Conservation (phyloP, 108 stramenopile species). For the Nitzschia inconspicua region DNA sequence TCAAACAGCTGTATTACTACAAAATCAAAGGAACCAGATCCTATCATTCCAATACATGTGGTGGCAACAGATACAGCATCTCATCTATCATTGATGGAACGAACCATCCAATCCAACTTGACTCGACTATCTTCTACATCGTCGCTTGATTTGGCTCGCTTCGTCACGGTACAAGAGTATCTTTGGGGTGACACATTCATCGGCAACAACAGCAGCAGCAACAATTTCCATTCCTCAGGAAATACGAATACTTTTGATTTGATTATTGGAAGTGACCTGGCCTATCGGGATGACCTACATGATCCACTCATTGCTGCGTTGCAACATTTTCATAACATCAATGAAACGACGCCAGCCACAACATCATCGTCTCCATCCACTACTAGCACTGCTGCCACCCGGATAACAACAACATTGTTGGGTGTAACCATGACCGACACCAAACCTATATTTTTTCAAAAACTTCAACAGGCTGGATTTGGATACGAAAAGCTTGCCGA, state of each 20-base stretch:
- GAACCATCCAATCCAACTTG: slow-evolving; percentile 46
- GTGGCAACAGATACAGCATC: slow-evolving; percentile 69
- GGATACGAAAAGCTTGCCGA: slow-evolving; percentile 67
- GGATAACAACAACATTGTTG: slow-evolving; percentile 59
- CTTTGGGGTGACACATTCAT: slow-evolving; percentile 18
- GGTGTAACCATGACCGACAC: slow-evolving; percentile 88
- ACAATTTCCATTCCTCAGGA: background rate
- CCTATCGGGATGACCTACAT: slow-evolving; percentile 74
- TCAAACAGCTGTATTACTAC: background rate
- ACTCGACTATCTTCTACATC: slow-evolving; percentile 20
- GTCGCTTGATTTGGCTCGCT: slow-evolving; percentile 12
- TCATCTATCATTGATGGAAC: slow-evolving; percentile 59
- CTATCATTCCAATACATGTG: slow-evolving; percentile 22
- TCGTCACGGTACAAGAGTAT: slow-evolving; percentile 25
- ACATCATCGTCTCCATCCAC: background rate
- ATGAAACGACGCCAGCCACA: background rate
- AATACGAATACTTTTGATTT: slow-evolving; percentile 58
- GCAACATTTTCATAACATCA: slow-evolving; percentile 10
- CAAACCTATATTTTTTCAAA: slow-evolving; percentile 64
- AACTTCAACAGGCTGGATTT: slow-evolving; percentile 50
- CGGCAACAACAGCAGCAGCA: background rate
- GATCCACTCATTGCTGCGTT: slow-evolving; percentile 75
- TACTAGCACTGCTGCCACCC: background rate
- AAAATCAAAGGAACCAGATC: background rate
- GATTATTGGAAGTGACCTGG: slow-evolving; percentile 84